Evolutionary conservation across 495 filamentous ascomycete genomes (phyloP), one percentile per base, ranked within the genome.

Genomic region (Penicillium samsonianum): DNA sequence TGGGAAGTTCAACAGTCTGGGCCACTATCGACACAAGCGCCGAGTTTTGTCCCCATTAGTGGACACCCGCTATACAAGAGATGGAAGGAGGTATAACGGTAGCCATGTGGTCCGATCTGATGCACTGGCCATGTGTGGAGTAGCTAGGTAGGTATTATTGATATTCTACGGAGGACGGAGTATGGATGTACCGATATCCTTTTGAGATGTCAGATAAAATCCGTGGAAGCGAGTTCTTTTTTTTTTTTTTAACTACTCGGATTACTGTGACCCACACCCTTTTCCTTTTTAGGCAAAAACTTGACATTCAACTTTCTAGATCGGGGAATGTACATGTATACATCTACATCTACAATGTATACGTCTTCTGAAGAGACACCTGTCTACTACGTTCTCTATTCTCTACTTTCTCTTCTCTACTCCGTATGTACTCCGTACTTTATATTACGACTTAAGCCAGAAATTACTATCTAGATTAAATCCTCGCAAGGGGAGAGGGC

Each of bases 91-190:
- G 28, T 42, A 38, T 41, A 46, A 42, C 35, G 26, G 50, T 59
- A 35, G 23, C 45, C 30, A 55, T 55, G 40, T 48, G 20, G 40
- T 57, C 47, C 54, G 59, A 58, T 62, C 59, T 58, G 30, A 41
- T 42, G 51, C 55, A 59, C 50, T 59, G 56, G 46, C 60, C 56
- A 59, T 20, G 26, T 51, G 50, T n/a, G n/a, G n/a, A n/a, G n/a
- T n/a, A n/a, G n/a, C n/a, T n/a, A n/a, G n/a, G n/a, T n/a, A n/a
- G n/a, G n/a, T n/a, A n/a, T n/a, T n/a, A n/a, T n/a, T n/a, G 12
- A 26, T 20, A 28, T 20, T 25, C 10, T 10, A 14, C 43, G 35
- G 23, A 38, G 5, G n/a, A 38, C 35, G 35, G 35, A 38, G 35
- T 38, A 17, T 38, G n/a, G 6, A 38, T 38, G 16, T 8, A 17